Base-by-base conservation (phyloP, 768 basidiomycete genomes). In the Trametes villosa region DNA sequence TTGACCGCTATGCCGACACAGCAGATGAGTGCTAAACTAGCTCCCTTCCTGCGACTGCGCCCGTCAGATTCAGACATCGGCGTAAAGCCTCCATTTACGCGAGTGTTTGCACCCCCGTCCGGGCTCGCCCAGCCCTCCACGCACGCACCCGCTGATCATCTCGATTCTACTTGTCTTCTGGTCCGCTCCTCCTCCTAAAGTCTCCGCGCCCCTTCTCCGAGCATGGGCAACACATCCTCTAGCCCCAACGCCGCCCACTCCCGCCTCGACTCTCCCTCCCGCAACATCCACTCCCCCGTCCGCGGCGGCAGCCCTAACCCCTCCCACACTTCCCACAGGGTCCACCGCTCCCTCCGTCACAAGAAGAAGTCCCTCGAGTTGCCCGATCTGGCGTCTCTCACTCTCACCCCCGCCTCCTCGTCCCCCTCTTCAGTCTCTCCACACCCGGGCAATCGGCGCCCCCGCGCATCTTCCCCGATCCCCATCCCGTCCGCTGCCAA, bases 361-460 rank as follows among this genome's bases (percentile, higher is more conserved):
- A 90, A 87, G 79, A 89, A 88, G 75, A 84, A 81, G 70, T 88
- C 87, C 0, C 83, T 92, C 20, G 88, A 92, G 70, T 79, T 92
- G 26, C 89, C 89, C 53, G 89, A 91, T 77, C 85, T 92, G 67
- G 81, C 81, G 13, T 74, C 76, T 59, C 79, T 83, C 64, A 74
- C 80, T 45, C 67, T 83, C 62, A 78, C 81, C 57, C 79, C 80
- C 59, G 74, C 74, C 49, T 65, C 73, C 42, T 75, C 76, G 29
- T 71, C 76, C 38, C 74, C 76, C 46, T 71, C 75, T 49, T 78
- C 80, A 29, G 74, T 73, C 50, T 80, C 81, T 22, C 78, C 78
- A 65, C 77, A 76, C 74, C 74, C 76, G 22, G 70, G 72, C 30
- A 70, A 74, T 65, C 78, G 79, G 66, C 74, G 79, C 5, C 74